Base-by-base conservation (phyloP, 352 stramenopile species). In the Globisporangium irregulare region DNA sequence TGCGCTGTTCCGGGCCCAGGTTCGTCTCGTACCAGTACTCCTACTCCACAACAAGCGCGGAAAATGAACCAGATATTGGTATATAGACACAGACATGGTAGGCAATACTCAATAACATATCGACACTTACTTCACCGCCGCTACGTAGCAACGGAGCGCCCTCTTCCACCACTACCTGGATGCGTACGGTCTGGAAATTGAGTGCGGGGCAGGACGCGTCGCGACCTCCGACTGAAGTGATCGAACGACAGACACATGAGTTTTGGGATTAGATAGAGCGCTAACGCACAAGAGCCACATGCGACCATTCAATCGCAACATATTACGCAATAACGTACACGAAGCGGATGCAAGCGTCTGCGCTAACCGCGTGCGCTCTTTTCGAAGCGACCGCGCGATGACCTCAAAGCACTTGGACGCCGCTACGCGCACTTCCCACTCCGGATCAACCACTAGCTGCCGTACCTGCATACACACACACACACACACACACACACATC, bases 381-480 rank as follows among this genome's bases (percentile, higher is more conserved):
- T 18, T 29, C 60, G 63, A 43, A 92, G 78, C 4, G 75, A 72
- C 48, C 70, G 76, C 12, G 80, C 83, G 51, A 95, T 71, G 34
- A 86, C 72, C 12, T 81, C 75, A 9, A 95, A 46, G 36, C 83
- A 90, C 60, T 86, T 86, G 36, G 84, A 84, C 1, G 82, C 73
- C 15, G 88, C 88, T 43, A 94, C 82, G 27, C 88, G 86, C 4
- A 89, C 78, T 20, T 93, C 88, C 88, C 88, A 95, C 34, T 91
- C 72, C 0, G 18, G 10, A 32, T 90, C 70, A 5, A 85, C 62
- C 8, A 91, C 62, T 18, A 95, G 64, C 50, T 62, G 66, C 12
- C 81, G 80, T 20, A 93, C 69, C 70, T 94, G 75, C 46, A n/a
- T 25, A 14, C 9, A 46, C 1, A 18, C 12, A 41, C 8, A 41